Evolutionary conservation across 441 rosid species (phyloP).

Genomic region (Codiaeum variegatum): DNA sequence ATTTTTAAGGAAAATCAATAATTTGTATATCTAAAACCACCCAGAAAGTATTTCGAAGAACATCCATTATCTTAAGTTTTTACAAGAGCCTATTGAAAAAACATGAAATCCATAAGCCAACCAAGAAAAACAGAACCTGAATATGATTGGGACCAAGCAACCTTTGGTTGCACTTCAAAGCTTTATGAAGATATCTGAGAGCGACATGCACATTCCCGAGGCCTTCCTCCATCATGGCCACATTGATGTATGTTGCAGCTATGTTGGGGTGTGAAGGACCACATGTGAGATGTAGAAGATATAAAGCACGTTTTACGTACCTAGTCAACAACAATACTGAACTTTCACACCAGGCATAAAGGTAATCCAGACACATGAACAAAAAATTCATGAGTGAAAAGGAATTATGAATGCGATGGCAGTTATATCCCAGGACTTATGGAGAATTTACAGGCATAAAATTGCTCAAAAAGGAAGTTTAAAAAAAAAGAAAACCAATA

Average conservation of each 20-base stretch:
- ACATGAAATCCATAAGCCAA: conserved; percentile 6
- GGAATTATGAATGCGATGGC: conserved; percentile 1
- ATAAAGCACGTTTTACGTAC: conserved; percentile 67
- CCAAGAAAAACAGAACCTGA: conserved; percentile 40
- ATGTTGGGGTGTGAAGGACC: conserved; percentile 74
- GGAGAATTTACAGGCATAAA: background rate
- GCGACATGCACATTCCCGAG: conserved; percentile 70
- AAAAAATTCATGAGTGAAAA: background rate
- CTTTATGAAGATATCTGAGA: conserved; percentile 68
- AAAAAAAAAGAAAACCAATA: conserved; percentile 2
- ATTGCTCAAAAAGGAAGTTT: background rate
- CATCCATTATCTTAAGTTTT: too few relatives aligned
- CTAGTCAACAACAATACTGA: conserved; percentile 32
- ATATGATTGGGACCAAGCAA: conserved; percentile 65
- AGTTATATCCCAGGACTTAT: background rate
- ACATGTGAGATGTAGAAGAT: conserved; percentile 64
- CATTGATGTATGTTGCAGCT: conserved; percentile 70
- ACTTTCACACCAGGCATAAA: conserved; percentile 11
- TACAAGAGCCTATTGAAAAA: conserved; percentile 4
- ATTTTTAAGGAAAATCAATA: too few relatives aligned
- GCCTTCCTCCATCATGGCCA: conserved; percentile 85
- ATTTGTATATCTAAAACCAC: conserved; percentile 4
- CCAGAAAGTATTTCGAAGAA: background rate
- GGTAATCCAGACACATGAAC: background rate
- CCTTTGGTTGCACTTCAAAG: conserved; percentile 67